phyloP scores from a whole-genome alignment of 495 filamentous ascomycete species.

The Cercophora newfieldiana region DNA sequence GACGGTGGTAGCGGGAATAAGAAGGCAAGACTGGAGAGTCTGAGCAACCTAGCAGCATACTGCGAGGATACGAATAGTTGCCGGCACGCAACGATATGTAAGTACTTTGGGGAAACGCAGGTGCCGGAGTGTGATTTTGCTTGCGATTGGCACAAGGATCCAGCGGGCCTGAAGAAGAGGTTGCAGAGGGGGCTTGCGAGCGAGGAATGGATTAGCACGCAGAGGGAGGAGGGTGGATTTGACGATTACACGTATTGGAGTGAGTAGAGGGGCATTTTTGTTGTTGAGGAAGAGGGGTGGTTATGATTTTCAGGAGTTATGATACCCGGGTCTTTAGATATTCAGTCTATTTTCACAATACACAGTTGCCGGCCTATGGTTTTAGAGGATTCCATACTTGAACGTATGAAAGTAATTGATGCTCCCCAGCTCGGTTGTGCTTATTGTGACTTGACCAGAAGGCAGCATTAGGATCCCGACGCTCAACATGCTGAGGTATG shows the following conservation, averaged over 20 bases:
- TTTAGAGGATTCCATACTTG: too few relatives aligned
- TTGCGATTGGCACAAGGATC: conserved; percentile 88
- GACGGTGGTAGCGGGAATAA: conserved; percentile 18
- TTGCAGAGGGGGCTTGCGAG: conserved; percentile 63
- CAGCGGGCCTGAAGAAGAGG: conserved; percentile 57
- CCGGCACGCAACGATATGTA: conserved; percentile 72
- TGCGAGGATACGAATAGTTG: conserved; percentile 75
- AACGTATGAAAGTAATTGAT: too few relatives aligned
- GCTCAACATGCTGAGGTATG: too few relatives aligned
- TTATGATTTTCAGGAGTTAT: neutral
- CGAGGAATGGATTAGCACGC: conserved; percentile 75
- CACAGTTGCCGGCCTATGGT: too few relatives aligned
- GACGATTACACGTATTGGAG: conserved; percentile 38
- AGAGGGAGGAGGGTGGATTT: conserved; percentile 59
- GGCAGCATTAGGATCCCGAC: too few relatives aligned
- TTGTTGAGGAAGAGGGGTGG: neutral
- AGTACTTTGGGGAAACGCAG: conserved; percentile 75
- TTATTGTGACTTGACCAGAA: too few relatives aligned
- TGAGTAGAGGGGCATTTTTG: conserved; percentile 27
- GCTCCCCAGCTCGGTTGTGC: too few relatives aligned
- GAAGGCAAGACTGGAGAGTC: conserved; percentile 44
- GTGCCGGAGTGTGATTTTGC: conserved; percentile 73
- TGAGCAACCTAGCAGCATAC: conserved; percentile 68
- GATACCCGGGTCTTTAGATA: neutral
- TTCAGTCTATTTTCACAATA: neutral